Conservation (phyloP, 1,139 yeast genomes). For the Hansenula sp. region DNA sequence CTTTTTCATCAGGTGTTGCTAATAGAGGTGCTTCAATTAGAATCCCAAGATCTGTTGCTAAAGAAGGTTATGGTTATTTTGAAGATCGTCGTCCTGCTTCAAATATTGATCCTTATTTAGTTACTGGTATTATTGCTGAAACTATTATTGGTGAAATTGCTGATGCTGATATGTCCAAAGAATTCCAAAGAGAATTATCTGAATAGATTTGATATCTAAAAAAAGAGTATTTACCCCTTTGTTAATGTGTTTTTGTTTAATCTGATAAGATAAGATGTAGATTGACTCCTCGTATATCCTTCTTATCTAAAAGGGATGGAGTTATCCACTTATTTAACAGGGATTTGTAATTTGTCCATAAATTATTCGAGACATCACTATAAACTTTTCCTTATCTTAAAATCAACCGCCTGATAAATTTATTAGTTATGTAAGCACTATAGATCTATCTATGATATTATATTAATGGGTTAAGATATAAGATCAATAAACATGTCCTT, state of each 20-base stretch:
- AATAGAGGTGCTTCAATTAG: conserved; percentile 99
- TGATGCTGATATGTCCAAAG: conserved; percentile 93
- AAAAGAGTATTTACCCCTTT: neutral
- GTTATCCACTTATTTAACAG: too few relatives aligned
- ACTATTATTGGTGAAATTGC: conserved; percentile 94
- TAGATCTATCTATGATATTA: too few relatives aligned
- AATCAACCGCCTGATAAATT: too few relatives aligned
- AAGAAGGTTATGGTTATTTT: conserved; percentile 96
- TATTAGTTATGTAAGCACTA: too few relatives aligned
- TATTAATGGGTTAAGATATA: too few relatives aligned
- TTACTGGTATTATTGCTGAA: conserved; percentile 97
- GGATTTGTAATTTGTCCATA: too few relatives aligned
- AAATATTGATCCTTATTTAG: conserved; percentile 97
- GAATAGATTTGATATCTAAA: neutral
- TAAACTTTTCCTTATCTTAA: too few relatives aligned
- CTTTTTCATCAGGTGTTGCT: conserved; percentile 95
- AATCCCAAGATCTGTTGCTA: conserved; percentile 98
- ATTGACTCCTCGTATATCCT: too few relatives aligned
- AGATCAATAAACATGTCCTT: neutral
- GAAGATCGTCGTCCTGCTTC: conserved; percentile 99
- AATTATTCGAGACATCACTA: too few relatives aligned
- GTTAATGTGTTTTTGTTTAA: neutral
- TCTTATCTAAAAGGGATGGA: too few relatives aligned
- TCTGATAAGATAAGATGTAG: too few relatives aligned
- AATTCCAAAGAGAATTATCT: conserved; percentile 65